These are phyloP conservation scores for Brassica rapa DNA, from an alignment of 345 rosid species.

Conservation along the genomic window DNA sequence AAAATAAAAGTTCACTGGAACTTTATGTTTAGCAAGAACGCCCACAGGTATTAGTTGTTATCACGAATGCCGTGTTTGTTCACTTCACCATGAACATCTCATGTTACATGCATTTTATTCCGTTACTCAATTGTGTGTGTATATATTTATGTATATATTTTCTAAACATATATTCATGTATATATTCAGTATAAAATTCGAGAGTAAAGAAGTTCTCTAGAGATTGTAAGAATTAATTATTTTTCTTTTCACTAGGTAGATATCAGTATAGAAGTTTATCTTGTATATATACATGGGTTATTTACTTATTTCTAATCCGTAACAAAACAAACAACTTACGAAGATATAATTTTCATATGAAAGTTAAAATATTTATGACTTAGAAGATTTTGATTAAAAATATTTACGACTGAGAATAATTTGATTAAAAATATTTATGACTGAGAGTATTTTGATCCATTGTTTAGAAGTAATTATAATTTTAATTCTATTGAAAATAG, in stretches of 20 bases:
- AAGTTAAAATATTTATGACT: background rate
- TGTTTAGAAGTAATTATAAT: background rate
- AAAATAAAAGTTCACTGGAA: constrained; percentile 8
- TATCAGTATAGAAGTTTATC: background rate
- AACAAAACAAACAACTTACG: background rate
- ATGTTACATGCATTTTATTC: constrained; percentile 30
- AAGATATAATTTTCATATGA: background rate
- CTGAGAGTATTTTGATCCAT: background rate
- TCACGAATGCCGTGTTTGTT: constrained; percentile 29
- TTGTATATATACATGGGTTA: background rate
- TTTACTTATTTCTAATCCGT: background rate
- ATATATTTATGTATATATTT: background rate
- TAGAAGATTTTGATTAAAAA: too few relatives aligned
- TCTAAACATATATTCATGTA: background rate
- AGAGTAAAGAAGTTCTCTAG: background rate
- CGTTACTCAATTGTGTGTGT: background rate
- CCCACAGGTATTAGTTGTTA: constrained; percentile 26
- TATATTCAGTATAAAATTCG: background rate
- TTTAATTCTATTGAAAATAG: background rate
- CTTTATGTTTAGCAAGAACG: constrained; percentile 19
- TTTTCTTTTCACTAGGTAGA: constrained; percentile 4
- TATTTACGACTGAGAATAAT: too few relatives aligned
- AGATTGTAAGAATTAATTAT: background rate
- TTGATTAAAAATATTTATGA: background rate
- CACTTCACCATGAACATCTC: constrained; percentile 26